A percentile compares a stretch with the other conserved stretches of the same genome.
Conservation (phyloP, 2,329 filamentous ascomycete species). For the Penicillium crustosum region DNA sequence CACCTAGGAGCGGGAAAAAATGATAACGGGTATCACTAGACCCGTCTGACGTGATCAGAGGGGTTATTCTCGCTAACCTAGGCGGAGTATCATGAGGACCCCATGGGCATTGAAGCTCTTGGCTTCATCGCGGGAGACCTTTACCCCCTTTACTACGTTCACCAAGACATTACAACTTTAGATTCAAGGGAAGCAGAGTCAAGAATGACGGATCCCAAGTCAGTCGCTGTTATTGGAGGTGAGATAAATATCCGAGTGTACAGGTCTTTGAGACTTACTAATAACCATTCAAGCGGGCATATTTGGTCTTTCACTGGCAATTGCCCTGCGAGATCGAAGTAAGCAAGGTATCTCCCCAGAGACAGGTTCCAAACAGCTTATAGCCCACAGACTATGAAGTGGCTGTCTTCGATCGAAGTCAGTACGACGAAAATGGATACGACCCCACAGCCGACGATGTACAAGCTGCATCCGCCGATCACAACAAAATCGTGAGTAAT, state of each 20-base stretch:
- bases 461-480: slow-evolving; percentile 20
- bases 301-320: slow-evolving; percentile 18
- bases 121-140: not conserved
- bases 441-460: slow-evolving; percentile 13
- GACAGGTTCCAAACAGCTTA: not conserved
- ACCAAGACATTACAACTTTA: not conserved
- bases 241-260: not conserved
- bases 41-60: not conserved
- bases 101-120: not conserved
- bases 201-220: slow-evolving; percentile 11
- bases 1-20: not conserved
- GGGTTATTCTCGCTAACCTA: not conserved
- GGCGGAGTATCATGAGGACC: not conserved
- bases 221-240: slow-evolving; percentile 19
- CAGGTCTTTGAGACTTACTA: not conserved
- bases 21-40: too few relatives aligned
- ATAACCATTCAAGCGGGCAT: slow-evolving; percentile 12
- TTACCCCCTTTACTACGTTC: not conserved
- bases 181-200: not conserved
- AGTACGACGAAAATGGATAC: slow-evolving; percentile 16
- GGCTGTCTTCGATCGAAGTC: slow-evolving; percentile 16
- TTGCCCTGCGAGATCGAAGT: slow-evolving; percentile 16
- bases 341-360: not conserved
- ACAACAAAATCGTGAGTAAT: slow-evolving; percentile 20
- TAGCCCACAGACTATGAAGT: slow-evolving; percentile 8